phyloP scores from a whole-genome alignment of 2,329 filamentous ascomycete genomes.

The Pseudogymnoascus sp. region DNA sequence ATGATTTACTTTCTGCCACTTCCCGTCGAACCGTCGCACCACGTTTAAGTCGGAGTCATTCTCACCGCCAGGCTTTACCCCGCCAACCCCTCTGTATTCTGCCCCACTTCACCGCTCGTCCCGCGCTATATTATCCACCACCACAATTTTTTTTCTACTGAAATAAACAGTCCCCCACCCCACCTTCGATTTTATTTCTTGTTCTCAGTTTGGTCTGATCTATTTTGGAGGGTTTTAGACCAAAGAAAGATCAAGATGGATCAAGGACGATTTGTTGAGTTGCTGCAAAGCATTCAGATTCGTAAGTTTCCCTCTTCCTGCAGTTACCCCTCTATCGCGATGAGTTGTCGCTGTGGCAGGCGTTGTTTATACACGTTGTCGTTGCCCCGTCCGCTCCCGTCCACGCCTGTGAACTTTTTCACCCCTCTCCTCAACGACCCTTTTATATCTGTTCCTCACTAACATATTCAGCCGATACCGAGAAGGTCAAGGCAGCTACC shows the following conservation, averaged over 20 bases:
- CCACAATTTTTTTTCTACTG: conserved; percentile 8
- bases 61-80: conserved; percentile 1
- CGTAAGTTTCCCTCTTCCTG: conserved; percentile 48
- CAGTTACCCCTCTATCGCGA: conserved; percentile 13
- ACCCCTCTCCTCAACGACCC: conserved; percentile 1
- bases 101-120: conserved; percentile 5
- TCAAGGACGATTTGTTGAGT: conserved; percentile 72
- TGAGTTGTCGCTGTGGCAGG: conserved; percentile 13
- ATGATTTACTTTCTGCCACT: not conserved
- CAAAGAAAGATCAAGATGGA: conserved; percentile 47
- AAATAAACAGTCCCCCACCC: conserved; percentile 3
- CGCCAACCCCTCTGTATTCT: conserved; percentile 6
- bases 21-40: not conserved
- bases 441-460: conserved; percentile 15
- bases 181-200: conserved; percentile 4
- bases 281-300: conserved; percentile 80
- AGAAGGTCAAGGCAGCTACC: conserved; percentile 82
- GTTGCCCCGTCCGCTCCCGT: not conserved
- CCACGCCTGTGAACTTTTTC: conserved; percentile 11
- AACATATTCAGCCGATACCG: conserved; percentile 62
- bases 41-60: not conserved
- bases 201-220: conserved; percentile 9
- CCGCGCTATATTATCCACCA: conserved; percentile 7
- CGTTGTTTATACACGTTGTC: conserved; percentile 12
- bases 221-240: conserved; percentile 7